Evolutionary conservation across 371 early-diverging fungal species (phyloP).

Genomic region (Apophysomyces trapeziformis): DNA sequence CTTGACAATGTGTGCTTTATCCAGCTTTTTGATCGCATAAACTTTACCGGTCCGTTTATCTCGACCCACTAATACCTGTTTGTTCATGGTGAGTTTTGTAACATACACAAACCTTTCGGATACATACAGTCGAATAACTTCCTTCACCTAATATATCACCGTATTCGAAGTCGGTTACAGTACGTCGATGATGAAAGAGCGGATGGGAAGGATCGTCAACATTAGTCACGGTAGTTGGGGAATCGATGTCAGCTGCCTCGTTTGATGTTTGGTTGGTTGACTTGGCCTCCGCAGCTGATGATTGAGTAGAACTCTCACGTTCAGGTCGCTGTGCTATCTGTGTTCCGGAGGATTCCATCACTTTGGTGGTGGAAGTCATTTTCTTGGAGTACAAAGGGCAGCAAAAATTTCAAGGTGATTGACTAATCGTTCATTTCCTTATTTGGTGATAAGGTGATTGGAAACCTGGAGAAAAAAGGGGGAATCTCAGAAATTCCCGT

Average conservation of each 20-base stretch:
- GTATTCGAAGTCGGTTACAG: slow-evolving; percentile 80
- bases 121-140: slow-evolving; percentile 90
- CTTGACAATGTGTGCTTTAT: slow-evolving; percentile 91
- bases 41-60: slow-evolving; percentile 68
- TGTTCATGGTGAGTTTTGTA: not conserved
- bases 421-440: not conserved
- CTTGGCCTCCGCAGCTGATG: no score
- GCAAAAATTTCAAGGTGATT: no score
- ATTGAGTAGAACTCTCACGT: no score
- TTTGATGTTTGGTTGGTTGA: no score
- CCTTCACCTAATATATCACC: slow-evolving; percentile 91
- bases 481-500: no score
- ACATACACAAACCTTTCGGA: slow-evolving; percentile 20
- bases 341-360: no score
- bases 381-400: no score
- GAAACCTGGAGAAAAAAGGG: no score
- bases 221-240: slow-evolving; percentile 25
- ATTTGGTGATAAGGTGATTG: not conserved
- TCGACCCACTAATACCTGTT: slow-evolving; percentile 70
- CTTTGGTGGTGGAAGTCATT: no score
- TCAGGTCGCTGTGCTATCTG: no score
- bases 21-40: slow-evolving; percentile 93
- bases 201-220: slow-evolving; percentile 53
- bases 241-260: no score
- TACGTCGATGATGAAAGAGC: slow-evolving; percentile 39